Percentiles rank a stretch among this genome's conserved stretches.
Conservation (phyloP, 2,329 filamentous ascomycete species). For the Chrysosporium queenslandicum region DNA sequence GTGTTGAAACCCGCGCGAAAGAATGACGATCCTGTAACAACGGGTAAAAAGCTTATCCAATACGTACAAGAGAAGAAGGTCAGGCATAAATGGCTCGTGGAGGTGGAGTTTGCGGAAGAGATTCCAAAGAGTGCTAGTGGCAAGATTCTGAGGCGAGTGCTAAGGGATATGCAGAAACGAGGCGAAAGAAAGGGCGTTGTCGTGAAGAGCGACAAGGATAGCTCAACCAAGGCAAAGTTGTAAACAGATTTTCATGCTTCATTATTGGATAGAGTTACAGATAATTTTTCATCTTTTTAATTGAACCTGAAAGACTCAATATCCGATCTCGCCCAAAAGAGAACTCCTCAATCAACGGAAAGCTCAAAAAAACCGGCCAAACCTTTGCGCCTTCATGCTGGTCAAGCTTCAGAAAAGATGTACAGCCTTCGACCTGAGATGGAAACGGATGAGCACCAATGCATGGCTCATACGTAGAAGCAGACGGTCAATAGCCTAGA, state of each 20-base stretch:
- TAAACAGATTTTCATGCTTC: neutral
- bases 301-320: neutral
- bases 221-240: neutral
- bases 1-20: conserved; percentile 34
- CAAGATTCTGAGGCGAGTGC: conserved; percentile 39
- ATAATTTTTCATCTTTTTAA: neutral
- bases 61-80: conserved; percentile 59
- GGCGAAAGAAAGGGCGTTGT: conserved; percentile 21
- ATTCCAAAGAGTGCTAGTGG: conserved; percentile 42
- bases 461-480: neutral
- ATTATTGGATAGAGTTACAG: neutral
- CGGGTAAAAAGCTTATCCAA: conserved; percentile 43
- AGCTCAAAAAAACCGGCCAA: neutral
- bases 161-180: conserved; percentile 37
- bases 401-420: neutral
- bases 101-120: conserved; percentile 37
- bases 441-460: neutral
- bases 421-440: neutral
- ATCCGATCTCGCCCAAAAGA: neutral
- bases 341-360: conserved; percentile 1
- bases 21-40: conserved; percentile 21
- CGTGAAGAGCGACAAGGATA: conserved; percentile 2
- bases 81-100: conserved; percentile 38
- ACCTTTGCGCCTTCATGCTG: conserved; percentile 6
- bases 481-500: neutral